These are phyloP conservation scores for Vitis hybrid DNA, from an alignment of 177 flowering plant genomes.

Conservation along the genomic window DNA sequence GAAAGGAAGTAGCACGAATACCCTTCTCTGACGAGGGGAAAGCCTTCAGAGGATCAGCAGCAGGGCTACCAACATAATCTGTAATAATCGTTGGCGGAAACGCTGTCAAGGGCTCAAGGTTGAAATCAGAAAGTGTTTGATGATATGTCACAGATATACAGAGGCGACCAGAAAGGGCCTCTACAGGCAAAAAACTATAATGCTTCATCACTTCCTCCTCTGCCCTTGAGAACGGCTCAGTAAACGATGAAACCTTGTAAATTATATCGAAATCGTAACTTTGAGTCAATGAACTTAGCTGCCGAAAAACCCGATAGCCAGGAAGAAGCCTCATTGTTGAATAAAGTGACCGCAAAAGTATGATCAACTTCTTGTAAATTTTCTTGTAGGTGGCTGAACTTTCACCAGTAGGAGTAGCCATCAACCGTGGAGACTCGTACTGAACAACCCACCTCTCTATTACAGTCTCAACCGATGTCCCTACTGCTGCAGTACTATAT, in stretches of 20 bases:
- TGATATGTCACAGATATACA: conserved; percentile 67
- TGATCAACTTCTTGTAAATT: conserved; percentile 74
- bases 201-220: conserved; percentile 65
- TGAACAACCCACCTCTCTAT: conserved; percentile 93
- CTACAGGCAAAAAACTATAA: conserved; percentile 66
- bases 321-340: conserved; percentile 82
- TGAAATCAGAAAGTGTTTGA: conserved; percentile 58
- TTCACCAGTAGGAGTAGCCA: conserved; percentile 40
- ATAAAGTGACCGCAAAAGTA: conserved; percentile 72
- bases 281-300: conserved; percentile 54
- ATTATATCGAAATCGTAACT: conserved; percentile 60
- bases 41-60: conserved; percentile 70
- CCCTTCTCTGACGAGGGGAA: conserved; percentile 50
- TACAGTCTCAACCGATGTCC: conserved; percentile 54
- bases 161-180: conserved; percentile 71
- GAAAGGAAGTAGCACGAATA: conserved; percentile 46
- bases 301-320: conserved; percentile 61
- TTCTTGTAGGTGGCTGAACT: conserved; percentile 45
- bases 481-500: conserved; percentile 10
- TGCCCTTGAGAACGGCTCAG: conserved; percentile 58
- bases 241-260: conserved; percentile 81
- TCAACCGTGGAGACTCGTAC: conserved; percentile 43
- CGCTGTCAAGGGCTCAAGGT: conserved; percentile 50
- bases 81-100: conserved; percentile 69
- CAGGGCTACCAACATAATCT: conserved; percentile 94